Evolutionary conservation across 805 yeast genomes (phyloP), one percentile per base, ranked within the genome.

Genomic region (Metschnikowia continentalis): DNA sequence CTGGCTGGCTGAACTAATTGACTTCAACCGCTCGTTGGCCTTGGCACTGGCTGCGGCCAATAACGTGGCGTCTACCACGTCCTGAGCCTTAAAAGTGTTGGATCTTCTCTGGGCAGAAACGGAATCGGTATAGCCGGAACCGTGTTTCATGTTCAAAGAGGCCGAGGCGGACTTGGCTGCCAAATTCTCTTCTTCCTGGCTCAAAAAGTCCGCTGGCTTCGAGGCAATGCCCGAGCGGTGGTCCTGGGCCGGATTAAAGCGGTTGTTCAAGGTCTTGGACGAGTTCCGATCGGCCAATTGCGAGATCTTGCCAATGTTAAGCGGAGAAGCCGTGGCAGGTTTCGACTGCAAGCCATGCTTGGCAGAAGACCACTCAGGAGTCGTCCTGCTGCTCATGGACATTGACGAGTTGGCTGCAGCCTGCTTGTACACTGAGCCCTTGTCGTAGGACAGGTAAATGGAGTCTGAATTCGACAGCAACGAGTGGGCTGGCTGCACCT

Each of bases 101-200:
- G 68, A 48, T 49, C 74, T 60, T 33, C 61, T 59, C 42, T 66
- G 68, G 15, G 61, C 33, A 3, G 72, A 61, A 5, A 57, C 64
- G 15, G 57, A 56, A 57, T 59, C 58, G 10, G 67, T 51, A 55
- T 58, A 56, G n/a, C 66, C 64, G 5, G 58, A 58, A 17, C 72
- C 74, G 47, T 62, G 68, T 47, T 61, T 64, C 59, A 78, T 75
- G 3, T 84, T 64, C 58, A 78, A 75, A 0, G 86, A 80, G 14
- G 86, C 85, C 23, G 79, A 67, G 32, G 84, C 86, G 30, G 84
- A 84, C 41, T 75, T 73, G 22, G 80, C 77, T 11, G 86, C 86
- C 63, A 76, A 72, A 11, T 62, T 60, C 49, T 71, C 76, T 45
- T 78, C 79, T 30, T 66, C 71, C 40, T 66, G 77, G 60, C 57